Base-by-base conservation (phyloP, 495 filamentous ascomycete genomes). In the Podospora australis region DNA sequence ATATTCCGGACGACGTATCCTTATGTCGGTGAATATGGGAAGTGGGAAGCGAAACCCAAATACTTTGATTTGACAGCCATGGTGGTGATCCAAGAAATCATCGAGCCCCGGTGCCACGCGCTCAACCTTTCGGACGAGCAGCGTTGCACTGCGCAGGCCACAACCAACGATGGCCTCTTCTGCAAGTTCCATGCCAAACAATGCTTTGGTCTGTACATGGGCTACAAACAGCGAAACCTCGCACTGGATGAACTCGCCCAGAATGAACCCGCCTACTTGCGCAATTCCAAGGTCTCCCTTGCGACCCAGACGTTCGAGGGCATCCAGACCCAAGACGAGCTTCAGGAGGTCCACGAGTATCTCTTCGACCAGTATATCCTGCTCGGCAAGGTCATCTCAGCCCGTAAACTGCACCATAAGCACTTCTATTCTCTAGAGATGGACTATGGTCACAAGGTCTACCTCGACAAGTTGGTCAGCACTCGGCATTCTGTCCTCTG, bases 381-480 rank as follows among this genome's bases (percentile, higher is more conserved):
- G 3, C 56, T 78, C 2, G 67, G 71, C 16, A 65, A 71, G 46
- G 77, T 77, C 11, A 74, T 78, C 43, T 56, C 65, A 19, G 75
- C 74, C 3, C 66, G 74, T 14, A 75, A 73, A 52, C 58, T 76
- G 36, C 75, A 79, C 52, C 75, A 77, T 54, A 70, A 62, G 43
- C 73, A 73, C 44, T 78, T 78, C 49, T 78, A 70, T 54, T 60
- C 67, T 4, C 48, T 71, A n/a, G 66, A 67, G 44, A 41, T 64
- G 54, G 69, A 74, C 51, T 74, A 67, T 41, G 70, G 70, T 16
- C 69, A 72, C 34, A 48, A 48, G 43, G 60, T 63, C 46, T 66
- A 69, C 54, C 64, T 79, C 1, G 70, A 72, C 49, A 65, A 59
- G 39, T 64, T 78, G 14, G 68, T 68, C 24, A 68, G 55, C 34